These are phyloP conservation scores for Allium sativum DNA, from an alignment of 106 monocot species.

Conservation along the genomic window DNA sequence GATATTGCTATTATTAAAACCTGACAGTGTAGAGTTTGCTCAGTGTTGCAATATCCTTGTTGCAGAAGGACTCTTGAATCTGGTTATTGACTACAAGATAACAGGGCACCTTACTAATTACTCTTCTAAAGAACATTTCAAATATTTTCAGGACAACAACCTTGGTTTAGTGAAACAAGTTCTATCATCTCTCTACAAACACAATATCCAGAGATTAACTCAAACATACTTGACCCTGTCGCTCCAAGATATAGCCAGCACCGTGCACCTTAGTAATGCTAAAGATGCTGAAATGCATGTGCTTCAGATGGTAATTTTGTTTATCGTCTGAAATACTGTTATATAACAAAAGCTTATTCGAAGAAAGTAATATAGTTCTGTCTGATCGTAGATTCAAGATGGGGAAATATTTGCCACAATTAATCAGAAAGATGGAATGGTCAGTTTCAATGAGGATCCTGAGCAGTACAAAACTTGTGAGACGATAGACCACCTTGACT, in stretches of 20 bases:
- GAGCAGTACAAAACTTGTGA: slow-evolving; percentile 91
- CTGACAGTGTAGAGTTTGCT: too few species aligned
- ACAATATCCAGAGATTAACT: slow-evolving; percentile 92
- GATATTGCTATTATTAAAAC: too few species aligned
- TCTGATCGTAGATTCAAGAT: slow-evolving; percentile 72
- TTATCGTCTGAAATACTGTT: not conserved
- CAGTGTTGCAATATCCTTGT: too few species aligned
- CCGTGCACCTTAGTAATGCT: slow-evolving; percentile 61
- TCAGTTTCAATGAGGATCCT: slow-evolving; percentile 98
- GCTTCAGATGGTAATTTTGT: slow-evolving; percentile 73
- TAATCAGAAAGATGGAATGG: slow-evolving; percentile 99
- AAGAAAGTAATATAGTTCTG: not conserved
- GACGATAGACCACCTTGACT: slow-evolving; percentile 76
- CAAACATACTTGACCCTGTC: slow-evolving; percentile 92
- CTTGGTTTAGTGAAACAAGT: slow-evolving; percentile 94
- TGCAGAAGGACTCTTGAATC: too few species aligned
- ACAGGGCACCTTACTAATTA: too few species aligned
- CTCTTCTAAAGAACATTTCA: not conserved
- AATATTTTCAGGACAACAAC: slow-evolving; percentile 73
- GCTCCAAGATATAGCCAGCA: slow-evolving; percentile 90
- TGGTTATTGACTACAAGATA: too few species aligned
- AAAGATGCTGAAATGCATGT: slow-evolving; percentile 98
- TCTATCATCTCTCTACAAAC: slow-evolving; percentile 77
- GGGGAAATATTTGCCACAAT: slow-evolving; percentile 95
- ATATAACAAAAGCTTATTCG: too few species aligned